Evolutionary conservation across 1,284 basidiomycete genomes (phyloP).

Genomic region (Microbotryum intermedium): DNA sequence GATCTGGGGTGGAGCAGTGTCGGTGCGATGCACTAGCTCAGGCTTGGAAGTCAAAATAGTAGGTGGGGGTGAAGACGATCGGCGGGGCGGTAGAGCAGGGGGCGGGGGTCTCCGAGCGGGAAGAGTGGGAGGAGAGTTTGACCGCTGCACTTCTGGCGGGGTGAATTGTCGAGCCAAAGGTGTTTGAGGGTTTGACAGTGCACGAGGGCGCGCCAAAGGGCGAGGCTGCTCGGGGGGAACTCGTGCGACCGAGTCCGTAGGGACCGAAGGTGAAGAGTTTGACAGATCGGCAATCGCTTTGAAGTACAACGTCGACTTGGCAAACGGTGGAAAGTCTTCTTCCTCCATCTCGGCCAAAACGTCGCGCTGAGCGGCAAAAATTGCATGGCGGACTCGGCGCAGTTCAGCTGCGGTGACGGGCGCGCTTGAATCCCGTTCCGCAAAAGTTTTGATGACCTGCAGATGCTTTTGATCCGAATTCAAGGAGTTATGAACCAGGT

Average conservation of each 20-base stretch:
- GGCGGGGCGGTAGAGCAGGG: neutral
- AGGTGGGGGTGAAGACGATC: neutral
- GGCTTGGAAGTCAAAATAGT: neutral
- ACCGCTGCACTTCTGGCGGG: neutral
- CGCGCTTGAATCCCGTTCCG: slow-evolving; percentile 37
- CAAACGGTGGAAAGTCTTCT: slow-evolving; percentile 78
- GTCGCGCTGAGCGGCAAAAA: slow-evolving; percentile 74
- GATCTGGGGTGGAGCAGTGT: slow-evolving; percentile 25
- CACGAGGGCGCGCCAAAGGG: slow-evolving; percentile 23
- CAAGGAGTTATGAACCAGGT: slow-evolving; percentile 58
- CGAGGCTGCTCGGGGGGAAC: neutral
- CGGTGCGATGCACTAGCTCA: slow-evolving; percentile 14
- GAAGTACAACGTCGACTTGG: slow-evolving; percentile 79
- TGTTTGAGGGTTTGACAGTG: slow-evolving; percentile 14
- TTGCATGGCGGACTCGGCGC: slow-evolving; percentile 59
- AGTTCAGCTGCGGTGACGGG: slow-evolving; percentile 47
- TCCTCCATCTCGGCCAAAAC: slow-evolving; percentile 79
- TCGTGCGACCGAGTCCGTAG: neutral
- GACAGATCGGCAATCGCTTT: slow-evolving; percentile 66
- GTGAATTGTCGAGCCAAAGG: neutral
- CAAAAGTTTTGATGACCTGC: slow-evolving; percentile 60
- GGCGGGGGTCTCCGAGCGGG: neutral
- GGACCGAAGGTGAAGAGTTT: neutral
- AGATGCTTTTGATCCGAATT: slow-evolving; percentile 60
- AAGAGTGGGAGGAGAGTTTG: slow-evolving; percentile 2